These are phyloP conservation scores for Dicorynia guianensis DNA, from an alignment of 306 rosid genomes.

Conservation along the genomic window DNA sequence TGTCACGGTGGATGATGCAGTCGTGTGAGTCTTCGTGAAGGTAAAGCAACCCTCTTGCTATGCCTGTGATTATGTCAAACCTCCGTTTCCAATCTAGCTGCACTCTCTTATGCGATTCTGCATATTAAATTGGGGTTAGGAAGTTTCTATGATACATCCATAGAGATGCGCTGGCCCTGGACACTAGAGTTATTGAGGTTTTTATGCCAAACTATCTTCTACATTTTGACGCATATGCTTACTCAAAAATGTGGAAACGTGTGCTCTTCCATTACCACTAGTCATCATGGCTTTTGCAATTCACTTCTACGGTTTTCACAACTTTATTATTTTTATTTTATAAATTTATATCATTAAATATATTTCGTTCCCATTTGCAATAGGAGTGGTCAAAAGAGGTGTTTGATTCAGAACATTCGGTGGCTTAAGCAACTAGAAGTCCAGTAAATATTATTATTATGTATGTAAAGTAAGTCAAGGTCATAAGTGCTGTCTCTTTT, in stretches of 20 bases:
- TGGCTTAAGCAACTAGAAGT: not conserved
- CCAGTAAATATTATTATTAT: not conserved
- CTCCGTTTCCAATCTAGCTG: slow-evolving; percentile 70
- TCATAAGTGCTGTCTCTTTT: not conserved
- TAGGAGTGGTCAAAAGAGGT: not conserved
- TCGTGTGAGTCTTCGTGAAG: slow-evolving; percentile 74
- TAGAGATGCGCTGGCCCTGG: too few species aligned
- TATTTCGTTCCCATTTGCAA: too few species aligned
- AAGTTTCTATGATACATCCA: too few species aligned
- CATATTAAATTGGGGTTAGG: not conserved
- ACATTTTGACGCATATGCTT: too few species aligned
- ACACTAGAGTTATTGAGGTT: too few species aligned
- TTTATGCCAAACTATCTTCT: too few species aligned
- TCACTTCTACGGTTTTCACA: too few species aligned
- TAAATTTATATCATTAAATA: too few species aligned
- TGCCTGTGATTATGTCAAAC: slow-evolving; percentile 59
- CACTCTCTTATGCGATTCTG: slow-evolving; percentile 50
- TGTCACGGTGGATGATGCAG: slow-evolving; percentile 68
- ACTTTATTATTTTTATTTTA: too few species aligned
- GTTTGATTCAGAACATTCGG: slow-evolving; percentile 4
- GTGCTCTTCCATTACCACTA: not conserved
- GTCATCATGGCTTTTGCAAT: not conserved
- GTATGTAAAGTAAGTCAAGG: slow-evolving; percentile 42
- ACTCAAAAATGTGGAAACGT: not conserved
- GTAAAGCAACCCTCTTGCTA: slow-evolving; percentile 68